Evolutionary conservation across 176 grass and related monocot genomes (phyloP), one percentile per base, ranked within the genome.

Genomic region (Urochloa ruziziensis): DNA sequence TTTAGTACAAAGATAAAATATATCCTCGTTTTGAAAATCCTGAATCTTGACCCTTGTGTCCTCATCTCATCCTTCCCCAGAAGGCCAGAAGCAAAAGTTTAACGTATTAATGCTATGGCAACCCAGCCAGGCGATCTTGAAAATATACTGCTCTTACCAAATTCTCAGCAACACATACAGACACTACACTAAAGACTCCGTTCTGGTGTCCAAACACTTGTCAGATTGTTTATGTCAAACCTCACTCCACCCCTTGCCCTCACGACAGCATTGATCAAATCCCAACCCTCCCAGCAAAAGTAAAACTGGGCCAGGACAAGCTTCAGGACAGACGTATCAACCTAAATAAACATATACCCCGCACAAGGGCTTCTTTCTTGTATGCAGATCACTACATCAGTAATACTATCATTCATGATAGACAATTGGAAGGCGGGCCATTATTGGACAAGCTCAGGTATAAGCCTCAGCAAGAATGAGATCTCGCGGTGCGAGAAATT

Each of bases 391-490:
- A 46, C 39, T 27, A 47, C 14, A 49, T 72, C 28, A 80, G 66
- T 64, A 36, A 51, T 70, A 29, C 49, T 70, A 29, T 79, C 17
- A 49, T 24, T 7, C 39, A 62, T 51, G 27, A 15, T 32, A n/a
- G 27, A 9, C 56, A 70, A 10, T 3, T 12, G 35, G 12, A 58
- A 54, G 6, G 54, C 48, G 27, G 14, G 28, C 80, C 37, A 75
- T 32, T 88, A 91, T 78, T 91, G 92, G 64, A 97, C 86, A 58
- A 97, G 90, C 73, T 97, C 90, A 30, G 92, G 92, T 36, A 97
- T 97, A 2, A 97, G 92, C 90, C 95, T 97, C 27, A 97, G 68
- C 73, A 97, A 67, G 77, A 97, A 97, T 0, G 91, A 94, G 34
- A 98, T 90, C 80, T 95, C 93, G 3, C 56, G 77, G 39, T 90